Evolutionary conservation across 257 asterid species (phyloP), one percentile per base, ranked within the genome.

Genomic region (Solanum lignicaule): DNA sequence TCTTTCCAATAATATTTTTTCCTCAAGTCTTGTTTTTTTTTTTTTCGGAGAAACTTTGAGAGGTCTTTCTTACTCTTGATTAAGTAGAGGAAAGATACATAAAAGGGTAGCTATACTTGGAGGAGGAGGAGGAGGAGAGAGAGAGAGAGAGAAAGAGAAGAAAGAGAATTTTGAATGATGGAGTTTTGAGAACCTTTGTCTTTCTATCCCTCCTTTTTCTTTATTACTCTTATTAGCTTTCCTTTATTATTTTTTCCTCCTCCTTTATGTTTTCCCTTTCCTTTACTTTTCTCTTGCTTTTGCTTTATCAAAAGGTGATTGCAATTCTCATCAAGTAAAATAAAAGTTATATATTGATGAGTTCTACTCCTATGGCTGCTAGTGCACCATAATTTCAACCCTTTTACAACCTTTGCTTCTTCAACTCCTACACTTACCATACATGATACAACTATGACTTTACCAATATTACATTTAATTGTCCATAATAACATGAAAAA

Each of bases 51-150:
- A 91, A 94, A 92, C 89, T 91, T 94, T 87, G 88, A 66, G 88
- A 87, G 88, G 90, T 92, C 92, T 90, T 69, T 88, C 83, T 83
- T 41, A 48, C 91, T 88, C 93, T 92, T 92, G 92, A 94, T 94
- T 93, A 91, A 87, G 93, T 90, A 92, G 90, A 84, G 72, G 94
- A 89, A 88, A 39, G 25, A 38, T 8, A 58, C 25, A 58, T 58
- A 33, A 71, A 55, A 68, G 68, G 32, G 25, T 78, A 46, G 39
- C 66, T 62, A n/a, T 84, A 27, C 33, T 33, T 83, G 43, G 82
- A 87, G 87, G 32, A 88, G 87, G 32, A 88, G 87, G 88, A 90
- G 89, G 87, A 75, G 75, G 31, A 41, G 83, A 78, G 83, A 32
- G 33, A 52, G 10, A 58, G 31, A 58, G 32, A 71, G 72, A 6